Conservation (phyloP, 345 rosid genomes). For the Stellera chamaejasme region DNA sequence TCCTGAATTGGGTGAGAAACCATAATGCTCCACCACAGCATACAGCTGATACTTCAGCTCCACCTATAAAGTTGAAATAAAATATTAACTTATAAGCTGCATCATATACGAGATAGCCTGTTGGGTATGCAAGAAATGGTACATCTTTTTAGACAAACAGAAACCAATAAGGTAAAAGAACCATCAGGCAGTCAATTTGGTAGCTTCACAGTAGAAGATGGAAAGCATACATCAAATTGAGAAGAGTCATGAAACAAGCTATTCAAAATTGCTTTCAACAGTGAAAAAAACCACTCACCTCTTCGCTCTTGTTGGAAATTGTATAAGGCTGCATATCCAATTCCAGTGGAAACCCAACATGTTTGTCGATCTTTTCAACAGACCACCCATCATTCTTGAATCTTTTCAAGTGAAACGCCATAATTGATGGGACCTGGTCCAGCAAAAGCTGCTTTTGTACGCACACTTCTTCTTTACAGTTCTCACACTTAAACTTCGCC, state of each 20-base stretch:
- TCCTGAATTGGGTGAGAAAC: constrained; percentile 47
- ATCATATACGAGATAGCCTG: no score
- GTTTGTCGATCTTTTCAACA: constrained; percentile 70
- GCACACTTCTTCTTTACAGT: constrained; percentile 52
- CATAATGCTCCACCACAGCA: constrained; percentile 73
- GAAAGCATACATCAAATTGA: background rate
- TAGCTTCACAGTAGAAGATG: background rate
- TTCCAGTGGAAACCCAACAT: constrained; percentile 68
- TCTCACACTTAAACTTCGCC: constrained; percentile 49
- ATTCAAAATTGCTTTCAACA: background rate
- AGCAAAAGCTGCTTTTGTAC: constrained; percentile 76
- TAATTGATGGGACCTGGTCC: constrained; percentile 57
- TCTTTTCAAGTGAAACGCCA: constrained; percentile 77
- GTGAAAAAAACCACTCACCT: constrained; percentile 29
- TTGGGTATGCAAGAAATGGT: no score
- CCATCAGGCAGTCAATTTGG: no score
- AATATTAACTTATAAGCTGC: background rate
- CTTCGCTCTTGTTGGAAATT: constrained; percentile 11
- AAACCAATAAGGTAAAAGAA: no score
- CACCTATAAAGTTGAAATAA: constrained; percentile 23
- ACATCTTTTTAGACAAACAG: no score
- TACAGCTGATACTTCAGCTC: constrained; percentile 53
- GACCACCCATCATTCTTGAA: constrained; percentile 63
- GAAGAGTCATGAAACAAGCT: constrained; percentile 1
- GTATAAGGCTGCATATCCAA: constrained; percentile 70